Conservation (phyloP, 257 asterid genomes). For the Anisodus tanguticus region DNA sequence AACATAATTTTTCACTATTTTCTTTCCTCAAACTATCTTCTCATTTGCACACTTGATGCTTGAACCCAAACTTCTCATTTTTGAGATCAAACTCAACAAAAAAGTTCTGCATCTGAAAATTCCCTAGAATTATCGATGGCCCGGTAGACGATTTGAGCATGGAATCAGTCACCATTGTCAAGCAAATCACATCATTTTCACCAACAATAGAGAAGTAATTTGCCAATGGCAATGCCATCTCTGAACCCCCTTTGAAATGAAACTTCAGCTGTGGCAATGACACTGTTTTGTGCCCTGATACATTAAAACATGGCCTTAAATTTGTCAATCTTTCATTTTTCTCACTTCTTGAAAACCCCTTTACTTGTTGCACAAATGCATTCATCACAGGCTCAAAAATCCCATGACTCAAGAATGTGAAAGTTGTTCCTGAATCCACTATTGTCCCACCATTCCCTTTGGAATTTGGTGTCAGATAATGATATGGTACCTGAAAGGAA, state of each 20-base stretch:
- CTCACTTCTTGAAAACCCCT: conserved; percentile 48
- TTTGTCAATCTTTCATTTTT: conserved; percentile 58
- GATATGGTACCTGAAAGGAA: conserved; percentile 25
- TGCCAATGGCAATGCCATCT: conserved; percentile 68
- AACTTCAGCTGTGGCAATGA: conserved; percentile 64
- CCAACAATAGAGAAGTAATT: conserved; percentile 63
- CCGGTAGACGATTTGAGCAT: conserved; percentile 53
- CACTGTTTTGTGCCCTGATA: conserved; percentile 45
- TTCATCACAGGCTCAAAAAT: conserved; percentile 46
- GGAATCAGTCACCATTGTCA: conserved; percentile 60
- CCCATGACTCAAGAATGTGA: conserved; percentile 55
- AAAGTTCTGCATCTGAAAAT: conserved; percentile 80
- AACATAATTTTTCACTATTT: neutral
- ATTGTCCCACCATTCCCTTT: conserved; percentile 81
- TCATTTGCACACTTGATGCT: conserved; percentile 58
- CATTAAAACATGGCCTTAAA: conserved; percentile 72
- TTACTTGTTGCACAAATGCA: conserved; percentile 59
- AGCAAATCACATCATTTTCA: conserved; percentile 51
- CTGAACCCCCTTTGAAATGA: conserved; percentile 80
- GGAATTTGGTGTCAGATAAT: conserved; percentile 49
- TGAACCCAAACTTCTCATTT: conserved; percentile 77
- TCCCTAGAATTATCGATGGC: conserved; percentile 82
- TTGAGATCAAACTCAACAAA: conserved; percentile 75
- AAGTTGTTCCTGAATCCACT: conserved; percentile 87
- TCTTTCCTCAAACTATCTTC: neutral